Base-by-base conservation (phyloP, 2,329 filamentous ascomycete genomes). In the Venturia asperata region DNA sequence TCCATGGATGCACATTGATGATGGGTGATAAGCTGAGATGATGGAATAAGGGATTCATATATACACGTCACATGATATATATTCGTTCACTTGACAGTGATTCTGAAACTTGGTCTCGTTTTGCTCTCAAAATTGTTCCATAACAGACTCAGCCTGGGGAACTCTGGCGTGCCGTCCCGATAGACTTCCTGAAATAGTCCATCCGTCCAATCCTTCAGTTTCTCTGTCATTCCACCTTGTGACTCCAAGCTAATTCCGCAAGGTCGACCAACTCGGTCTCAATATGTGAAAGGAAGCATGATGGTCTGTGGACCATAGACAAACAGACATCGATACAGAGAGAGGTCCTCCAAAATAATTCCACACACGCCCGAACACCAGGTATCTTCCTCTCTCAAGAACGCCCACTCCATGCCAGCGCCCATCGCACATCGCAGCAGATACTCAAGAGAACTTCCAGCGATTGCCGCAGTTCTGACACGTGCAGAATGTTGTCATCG, bases 401-500 rank as follows among this genome's bases (percentile, higher is more conserved):
- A 58, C 52, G 52, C 52, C 52, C 52, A n/a, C 52, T 58, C 52
- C 52, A 58, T 58, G 52, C 52, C 52, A 19, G 37, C 52, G 15
- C 52, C 52, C 52, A 19, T 58, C 52, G 15, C 52, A 58, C 30
- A 34, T 37, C 19, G 52, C n/a, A 62, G 43, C 60, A 62, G 39
- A 43, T 19, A 43, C 21, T 65, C 64, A 77, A 64, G 74, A 76
- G 68, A 77, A 79, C 71, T 82, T 82, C 80, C 80, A 82, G 66
- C 78, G 72, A 68, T 81, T 77, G 5, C 80, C 80, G 67, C 80
- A 82, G 67, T 79, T 76, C 69, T 77, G 79, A 72, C 81, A 83
- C 74, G 82, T 80, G 72, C 81, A 83, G 71, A 83, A 83, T 0
- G 81, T 83, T 58, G 81, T 83, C 79, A 83, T 82, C 69, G 93